Conservation (phyloP, 345 rosid species). For the Eutrema yunnanense region DNA sequence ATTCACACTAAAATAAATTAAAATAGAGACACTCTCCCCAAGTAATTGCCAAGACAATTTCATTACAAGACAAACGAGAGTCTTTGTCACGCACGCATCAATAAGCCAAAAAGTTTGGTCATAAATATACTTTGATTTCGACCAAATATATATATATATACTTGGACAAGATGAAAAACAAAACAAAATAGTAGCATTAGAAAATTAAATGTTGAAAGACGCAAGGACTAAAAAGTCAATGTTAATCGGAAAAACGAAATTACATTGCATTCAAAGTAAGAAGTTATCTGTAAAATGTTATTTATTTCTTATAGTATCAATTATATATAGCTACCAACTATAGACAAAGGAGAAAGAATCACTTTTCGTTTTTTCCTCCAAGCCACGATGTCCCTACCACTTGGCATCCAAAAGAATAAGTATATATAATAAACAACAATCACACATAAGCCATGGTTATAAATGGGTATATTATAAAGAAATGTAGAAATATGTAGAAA, state of each 20-base stretch:
- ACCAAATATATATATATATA: too few species aligned
- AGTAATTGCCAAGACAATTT: slow-evolving; percentile 28
- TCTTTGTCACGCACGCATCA: slow-evolving; percentile 22
- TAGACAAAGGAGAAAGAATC: not conserved
- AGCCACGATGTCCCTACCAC: slow-evolving; percentile 28
- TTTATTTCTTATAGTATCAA: not conserved
- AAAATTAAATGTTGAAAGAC: not conserved
- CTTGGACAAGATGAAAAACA: slow-evolving; percentile 1
- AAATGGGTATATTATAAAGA: slow-evolving; percentile 1
- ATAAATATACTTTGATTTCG: not conserved
- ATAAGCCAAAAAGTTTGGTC: slow-evolving; percentile 23
- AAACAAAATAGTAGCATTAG: not conserved
- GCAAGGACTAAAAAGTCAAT: slow-evolving; percentile 14
- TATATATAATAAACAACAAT: slow-evolving; percentile 13
- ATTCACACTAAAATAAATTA: not conserved
- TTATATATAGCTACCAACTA: not conserved
- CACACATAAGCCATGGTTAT: slow-evolving; percentile 4
- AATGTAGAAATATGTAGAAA: slow-evolving; percentile 15
- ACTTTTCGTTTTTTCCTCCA: not conserved
- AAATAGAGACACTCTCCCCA: slow-evolving; percentile 8
- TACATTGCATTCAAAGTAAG: slow-evolving; percentile 1
- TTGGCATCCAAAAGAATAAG: slow-evolving; percentile 24
- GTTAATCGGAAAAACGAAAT: not conserved
- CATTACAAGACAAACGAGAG: slow-evolving; percentile 28
- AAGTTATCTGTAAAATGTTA: not conserved